These are phyloP conservation scores for Huntiella omanensis DNA, from an alignment of 2,329 filamentous ascomycete species.

Conservation along the genomic window DNA sequence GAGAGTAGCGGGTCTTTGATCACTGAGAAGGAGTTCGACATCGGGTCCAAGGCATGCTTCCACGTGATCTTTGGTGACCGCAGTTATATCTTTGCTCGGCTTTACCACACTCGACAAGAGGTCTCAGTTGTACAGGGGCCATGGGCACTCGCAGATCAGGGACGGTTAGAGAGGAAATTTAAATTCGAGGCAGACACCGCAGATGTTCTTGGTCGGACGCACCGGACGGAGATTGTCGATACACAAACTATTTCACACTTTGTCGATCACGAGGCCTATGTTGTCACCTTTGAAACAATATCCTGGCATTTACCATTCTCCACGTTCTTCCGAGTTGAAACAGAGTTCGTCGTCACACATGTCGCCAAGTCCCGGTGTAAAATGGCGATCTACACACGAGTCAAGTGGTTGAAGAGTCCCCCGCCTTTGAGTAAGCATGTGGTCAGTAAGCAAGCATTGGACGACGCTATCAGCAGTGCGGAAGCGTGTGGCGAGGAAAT, in stretches of 20 bases:
- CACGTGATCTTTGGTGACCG: conserved; percentile 95
- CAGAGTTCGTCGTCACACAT: conserved; percentile 86
- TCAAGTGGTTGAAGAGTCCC: conserved; percentile 59
- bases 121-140: conserved; percentile 70
- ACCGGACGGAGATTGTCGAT: conserved; percentile 50
- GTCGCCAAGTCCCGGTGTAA: conserved; percentile 83
- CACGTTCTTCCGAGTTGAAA: conserved; percentile 60
- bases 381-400: conserved; percentile 66
- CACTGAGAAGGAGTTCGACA: conserved; percentile 66
- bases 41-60: conserved; percentile 86
- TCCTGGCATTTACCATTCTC: conserved; percentile 76
- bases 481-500: conserved; percentile 58
- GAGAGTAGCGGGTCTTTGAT: conserved; percentile 59
- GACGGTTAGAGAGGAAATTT: conserved; percentile 59
- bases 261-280: conserved; percentile 54
- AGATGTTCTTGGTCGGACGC: conserved; percentile 44
- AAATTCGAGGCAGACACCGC: conserved; percentile 54
- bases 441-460: conserved; percentile 52
- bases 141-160: conserved; percentile 44
- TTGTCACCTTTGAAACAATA: conserved; percentile 42
- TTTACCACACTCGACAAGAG: conserved; percentile 69
- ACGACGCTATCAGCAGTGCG: conserved; percentile 54
- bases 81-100: conserved; percentile 77
- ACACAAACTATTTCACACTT: conserved; percentile 72
- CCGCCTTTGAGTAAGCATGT: conserved; percentile 41